A percentile compares a stretch with the other conserved stretches of the same genome.
These are phyloP conservation scores for Cladosporium sp. DNA, from an alignment of 2,329 filamentous ascomycete species.

Conservation along the genomic window DNA sequence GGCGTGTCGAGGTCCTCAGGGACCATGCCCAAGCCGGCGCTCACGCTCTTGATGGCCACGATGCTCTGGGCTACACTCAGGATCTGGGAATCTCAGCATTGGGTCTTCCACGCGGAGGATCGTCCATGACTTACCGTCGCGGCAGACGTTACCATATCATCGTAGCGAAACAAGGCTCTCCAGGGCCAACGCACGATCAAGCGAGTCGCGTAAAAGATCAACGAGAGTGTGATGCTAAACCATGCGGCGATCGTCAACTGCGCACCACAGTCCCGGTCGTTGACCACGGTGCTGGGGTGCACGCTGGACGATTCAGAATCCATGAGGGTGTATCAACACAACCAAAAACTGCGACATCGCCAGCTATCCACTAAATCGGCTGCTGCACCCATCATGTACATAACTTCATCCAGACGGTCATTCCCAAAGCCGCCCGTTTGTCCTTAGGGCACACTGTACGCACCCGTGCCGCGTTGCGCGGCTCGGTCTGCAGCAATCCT, in stretches of 20 bases:
- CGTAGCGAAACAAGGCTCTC: background rate
- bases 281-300: slow-evolving; percentile 7
- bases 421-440: too few relatives aligned
- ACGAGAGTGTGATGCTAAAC: background rate
- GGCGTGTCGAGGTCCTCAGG: background rate
- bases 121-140: slow-evolving; percentile 1
- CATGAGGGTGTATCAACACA: too few relatives aligned
- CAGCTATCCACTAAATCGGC: too few relatives aligned
- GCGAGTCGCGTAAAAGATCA: background rate
- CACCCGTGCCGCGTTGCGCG: too few relatives aligned
- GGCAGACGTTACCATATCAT: background rate
- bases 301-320: background rate
- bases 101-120: background rate
- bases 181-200: slow-evolving; percentile 5
- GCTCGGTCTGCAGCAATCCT: too few relatives aligned
- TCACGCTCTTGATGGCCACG: background rate
- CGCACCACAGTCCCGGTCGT: slow-evolving; percentile 1
- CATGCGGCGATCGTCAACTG: background rate
- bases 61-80: background rate
- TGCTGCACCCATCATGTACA: too few relatives aligned
- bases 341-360: too few relatives aligned
- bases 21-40: background rate
- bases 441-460: too few relatives aligned
- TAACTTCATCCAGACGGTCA: too few relatives aligned
- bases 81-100: background rate